A percentile compares a stretch with the other conserved stretches of the same genome.
Conservation (phyloP, 1,284 basidiomycete genomes). For the Macrocystidia cucumis region DNA sequence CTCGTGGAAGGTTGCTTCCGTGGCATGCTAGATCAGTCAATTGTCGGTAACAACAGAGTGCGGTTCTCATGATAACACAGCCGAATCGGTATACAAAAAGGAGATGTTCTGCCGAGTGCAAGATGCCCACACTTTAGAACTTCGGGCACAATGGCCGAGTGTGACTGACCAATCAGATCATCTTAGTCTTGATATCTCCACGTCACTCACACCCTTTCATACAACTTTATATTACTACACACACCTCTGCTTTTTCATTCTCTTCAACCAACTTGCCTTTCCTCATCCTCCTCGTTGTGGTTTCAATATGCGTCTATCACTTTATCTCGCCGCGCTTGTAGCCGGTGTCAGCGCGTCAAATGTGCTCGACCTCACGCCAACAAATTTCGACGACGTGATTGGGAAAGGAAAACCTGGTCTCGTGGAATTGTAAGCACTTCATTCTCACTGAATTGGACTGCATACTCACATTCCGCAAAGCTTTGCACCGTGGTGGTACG, state of each 20-base stretch:
- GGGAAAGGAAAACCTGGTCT: slow-evolving; percentile 78
- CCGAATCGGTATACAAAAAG: too few relatives aligned
- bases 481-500: slow-evolving; percentile 82
- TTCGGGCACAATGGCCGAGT: too few relatives aligned
- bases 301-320: not conserved
- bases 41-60: too few relatives aligned
- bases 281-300: not conserved
- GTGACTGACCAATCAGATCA: too few relatives aligned
- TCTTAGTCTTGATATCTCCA: too few relatives aligned
- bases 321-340: not conserved
- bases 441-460: slow-evolving; percentile 3
- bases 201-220: too few relatives aligned
- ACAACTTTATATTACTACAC: too few relatives aligned
- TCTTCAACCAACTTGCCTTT: slow-evolving; percentile 4
- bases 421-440: slow-evolving; percentile 78
- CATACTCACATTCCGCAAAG: slow-evolving; percentile 24
- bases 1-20: too few relatives aligned
- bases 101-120: too few relatives aligned
- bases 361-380: slow-evolving; percentile 69
- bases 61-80: too few relatives aligned
- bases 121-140: too few relatives aligned
- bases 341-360: slow-evolving; percentile 64
- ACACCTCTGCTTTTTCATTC: slow-evolving; percentile 2
- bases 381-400: slow-evolving; percentile 71
- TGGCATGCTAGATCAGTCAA: too few relatives aligned